Base-by-base conservation (phyloP, 352 stramenopile genomes). In the Halophytophthora batemanensis region DNA sequence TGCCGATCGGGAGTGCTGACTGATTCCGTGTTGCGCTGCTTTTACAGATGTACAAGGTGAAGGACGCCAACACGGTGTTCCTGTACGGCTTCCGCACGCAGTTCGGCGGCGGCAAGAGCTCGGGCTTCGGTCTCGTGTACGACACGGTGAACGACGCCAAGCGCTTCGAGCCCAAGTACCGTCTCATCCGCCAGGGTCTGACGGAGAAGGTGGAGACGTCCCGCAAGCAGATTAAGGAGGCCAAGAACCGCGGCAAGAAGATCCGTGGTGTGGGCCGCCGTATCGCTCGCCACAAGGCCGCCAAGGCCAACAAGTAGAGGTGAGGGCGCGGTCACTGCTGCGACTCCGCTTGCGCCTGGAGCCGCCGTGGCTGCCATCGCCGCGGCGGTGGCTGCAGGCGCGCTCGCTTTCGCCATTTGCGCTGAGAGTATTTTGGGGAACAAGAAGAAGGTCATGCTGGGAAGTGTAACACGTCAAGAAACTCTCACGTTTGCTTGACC, bases 161-260 rank as follows among this genome's bases (percentile, higher is more conserved):
- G 72, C 98, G 98, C 66, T 98, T 98, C 71, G 96, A 99, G 76
- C 96, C 96, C 39, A 99, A 98, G 83, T 96, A 99, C 87, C 85
- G 96, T 66, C 80, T 99, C 50, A 83, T 98, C 40, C 91, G 88
- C 64, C 82, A 95, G 69, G 85, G 85, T 57, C 76, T 95, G 50
- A 67, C 80, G 35, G 86, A 97, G 53, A 98, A 98, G 86, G 96
- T 98, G 59, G 96, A 99, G 77, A 96, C 81, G 56, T 98, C 92
- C 53, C 87, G 97, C 64, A 99, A 99, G 89, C 95, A 98, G 71
- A 98, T 99, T 80, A 99, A 99, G 93, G 97, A 99, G 75, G 86
- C 91, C 61, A 99, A 99, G 94, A 99, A 99, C 85, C 95, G 97
- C 57, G 90, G 64, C 64, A 97, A 98, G 85, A 99, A 99, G 93